Base-by-base conservation (phyloP, 805 yeast genomes). In the Candida caryicola region DNA sequence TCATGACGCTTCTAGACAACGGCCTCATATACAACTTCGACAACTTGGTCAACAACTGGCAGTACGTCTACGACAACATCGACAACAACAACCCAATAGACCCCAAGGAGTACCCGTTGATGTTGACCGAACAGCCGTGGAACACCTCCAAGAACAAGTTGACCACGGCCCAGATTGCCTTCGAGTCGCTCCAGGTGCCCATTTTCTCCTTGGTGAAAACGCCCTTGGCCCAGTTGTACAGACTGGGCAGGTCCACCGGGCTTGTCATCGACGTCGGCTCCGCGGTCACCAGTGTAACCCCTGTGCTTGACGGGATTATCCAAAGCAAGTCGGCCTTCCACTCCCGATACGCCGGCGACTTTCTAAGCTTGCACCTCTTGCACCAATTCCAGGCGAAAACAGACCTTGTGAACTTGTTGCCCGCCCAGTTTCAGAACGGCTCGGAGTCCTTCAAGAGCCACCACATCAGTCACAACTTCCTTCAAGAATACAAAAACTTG, bases 271-370 rank as follows among this genome's bases (percentile, higher is more conserved):
- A 90, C 56, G 62, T 89, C 31, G 96, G 96, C 2, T 71, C 85
- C 7, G 70, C 82, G 3, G 75, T 77, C 4, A 73, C 82, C 13
- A 73, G 81, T 23, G 85, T 87, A 7, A 83, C 93, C 0, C 95
- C 95, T 7, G 75, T 87, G 14, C 63, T 78, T 44, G 89, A 85
- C 51, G 96, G 95, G 27, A 73, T 76, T 12, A 75, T 87, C 36
- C 73, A 83, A 37, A 64, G 72, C 46, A 83, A 82, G 55, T 84
- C 86, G 33, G 71, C 79, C 4, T 66, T 74, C 43, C 83, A 78
- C 57, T 76, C 86, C 12, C 79, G 77, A 50, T 85, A 74, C 55
- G 96, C 90, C 3, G 98, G 97, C 7, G 91, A 89, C 57, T 90
- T 83, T 57, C 59, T 85, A 39, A 85, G 82, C 57, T 69, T 77